Evolutionary conservation across 2,329 filamentous ascomycete genomes (phyloP), one percentile per base, ranked within the genome.

Genomic region (Aspergillus phoenicis): DNA sequence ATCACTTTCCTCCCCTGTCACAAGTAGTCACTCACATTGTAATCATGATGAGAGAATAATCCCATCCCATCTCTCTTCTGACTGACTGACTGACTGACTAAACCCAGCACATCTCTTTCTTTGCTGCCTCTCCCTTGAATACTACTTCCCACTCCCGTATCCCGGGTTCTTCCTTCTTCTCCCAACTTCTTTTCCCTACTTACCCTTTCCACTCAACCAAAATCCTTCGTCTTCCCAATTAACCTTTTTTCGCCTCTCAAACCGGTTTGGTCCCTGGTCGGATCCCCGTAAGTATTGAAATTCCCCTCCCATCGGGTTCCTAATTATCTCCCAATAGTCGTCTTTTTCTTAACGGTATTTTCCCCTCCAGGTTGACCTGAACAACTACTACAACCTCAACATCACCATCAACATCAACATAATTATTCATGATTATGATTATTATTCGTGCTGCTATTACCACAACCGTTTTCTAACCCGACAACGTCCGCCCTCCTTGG

Each of bases 101-200:
- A 11, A 30, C 28, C 28, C 28, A 30, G 8, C 28, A 30, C 28
- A 47, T 56, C 56, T 45, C 41, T 43, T 51, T 51, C 57, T 26
- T 52, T 20, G 20, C 26, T 43, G 60, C 15, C 41, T 20, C 58
- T 60, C 51, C 60, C 45, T 59, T 52, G 55, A 36, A 41, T 54
- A 47, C 58, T 53, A 33, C 52, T 11, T 36, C 33, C 33, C 33
- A 36, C 11, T 36, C 52, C 26, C 39, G 20, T 51, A 43, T 56
- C 39, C 55, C 52, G 38, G 48, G 55, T 63, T 58, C 61, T 61
- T 58, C 57, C 52, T 41, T 62, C 59, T 61, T 58, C 58, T 48
- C 41, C 57, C 51, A 6, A 49, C 43, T 60, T 60, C 61, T 62
- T 52, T 52, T 36, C 11, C 33, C 11, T 13, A 36, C 33, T 36